Conservation (phyloP, 2,329 filamentous ascomycete species). For the Dothideomycetes sp. region DNA sequence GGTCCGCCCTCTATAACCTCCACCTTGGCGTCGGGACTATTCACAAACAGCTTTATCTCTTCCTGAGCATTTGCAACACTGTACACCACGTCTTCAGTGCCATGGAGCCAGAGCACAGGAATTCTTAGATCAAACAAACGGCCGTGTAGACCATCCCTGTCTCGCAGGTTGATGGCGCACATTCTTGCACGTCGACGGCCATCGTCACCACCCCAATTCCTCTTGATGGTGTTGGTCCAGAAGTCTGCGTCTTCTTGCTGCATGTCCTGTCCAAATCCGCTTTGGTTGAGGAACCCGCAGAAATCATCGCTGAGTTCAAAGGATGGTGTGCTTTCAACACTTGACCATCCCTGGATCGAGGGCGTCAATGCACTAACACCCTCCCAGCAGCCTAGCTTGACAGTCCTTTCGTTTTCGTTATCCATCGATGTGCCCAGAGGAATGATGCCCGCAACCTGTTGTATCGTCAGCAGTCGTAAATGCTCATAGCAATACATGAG, state of each 20-base stretch:
- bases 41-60: conserved; percentile 41
- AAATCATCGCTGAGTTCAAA: conserved; percentile 36
- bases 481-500: background rate
- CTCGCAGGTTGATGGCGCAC: conserved; percentile 41
- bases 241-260: conserved; percentile 30
- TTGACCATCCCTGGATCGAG: conserved; percentile 35
- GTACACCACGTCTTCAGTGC: conserved; percentile 35
- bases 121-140: conserved; percentile 40
- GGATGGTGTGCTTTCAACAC: conserved; percentile 28
- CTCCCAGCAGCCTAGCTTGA: conserved; percentile 42
- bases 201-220: conserved; percentile 41
- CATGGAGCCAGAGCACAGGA: conserved; percentile 44
- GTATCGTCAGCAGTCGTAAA: background rate
- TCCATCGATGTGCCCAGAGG: conserved; percentile 46
- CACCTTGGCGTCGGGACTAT: conserved; percentile 35
- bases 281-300: conserved; percentile 37
- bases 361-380: conserved; percentile 26
- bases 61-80: conserved; percentile 34
- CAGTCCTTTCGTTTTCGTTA: conserved; percentile 37
- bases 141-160: conserved; percentile 40
- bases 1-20: conserved; percentile 38
- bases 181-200: conserved; percentile 39
- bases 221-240: conserved; percentile 37
- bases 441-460: conserved; percentile 42
- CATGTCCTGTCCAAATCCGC: conserved; percentile 38